A percentile compares a stretch with the other conserved stretches of the same genome.
These are phyloP conservation scores for Phascolomyces articulosus DNA, from an alignment of 371 early-diverging fungal species.

Conservation along the genomic window DNA sequence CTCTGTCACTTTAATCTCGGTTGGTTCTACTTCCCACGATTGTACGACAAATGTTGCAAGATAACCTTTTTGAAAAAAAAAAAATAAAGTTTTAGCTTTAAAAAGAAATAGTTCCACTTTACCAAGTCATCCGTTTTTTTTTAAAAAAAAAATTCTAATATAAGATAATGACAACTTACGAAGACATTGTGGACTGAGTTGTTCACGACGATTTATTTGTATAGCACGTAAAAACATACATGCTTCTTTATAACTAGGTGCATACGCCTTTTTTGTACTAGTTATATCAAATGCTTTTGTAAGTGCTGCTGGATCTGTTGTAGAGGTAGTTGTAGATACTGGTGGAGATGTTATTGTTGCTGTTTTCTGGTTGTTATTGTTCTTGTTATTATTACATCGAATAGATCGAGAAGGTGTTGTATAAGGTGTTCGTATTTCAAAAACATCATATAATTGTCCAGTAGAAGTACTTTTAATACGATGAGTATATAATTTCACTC, in stretches of 20 bases:
- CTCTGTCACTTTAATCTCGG: conserved; percentile 28
- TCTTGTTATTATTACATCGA: neutral
- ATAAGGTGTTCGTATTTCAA: conserved; percentile 12
- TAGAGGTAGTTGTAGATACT: neutral
- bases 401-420: neutral
- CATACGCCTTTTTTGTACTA: conserved; percentile 15
- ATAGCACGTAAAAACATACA: conserved; percentile 38
- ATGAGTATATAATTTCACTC: conserved; percentile 17
- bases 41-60: conserved; percentile 40
- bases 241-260: conserved; percentile 36
- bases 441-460: conserved; percentile 20
- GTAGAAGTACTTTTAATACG: neutral
- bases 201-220: conserved; percentile 33
- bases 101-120: too few relatives aligned
- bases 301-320: conserved; percentile 10
- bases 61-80: conserved; percentile 21
- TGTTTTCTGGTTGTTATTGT: conserved; percentile 2
- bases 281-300: neutral
- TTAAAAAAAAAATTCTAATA: too few relatives aligned
- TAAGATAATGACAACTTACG: conserved; percentile 26
- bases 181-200: conserved; percentile 30
- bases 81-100: too few relatives aligned
- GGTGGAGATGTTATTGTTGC: neutral
- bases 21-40: conserved; percentile 46
- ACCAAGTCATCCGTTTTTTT: conserved; percentile 3